A percentile compares a stretch with the other conserved stretches of the same genome.
Evolutionary conservation across 345 rosid genomes (phyloP).

Genomic region (Dipteronia sinensis): DNA sequence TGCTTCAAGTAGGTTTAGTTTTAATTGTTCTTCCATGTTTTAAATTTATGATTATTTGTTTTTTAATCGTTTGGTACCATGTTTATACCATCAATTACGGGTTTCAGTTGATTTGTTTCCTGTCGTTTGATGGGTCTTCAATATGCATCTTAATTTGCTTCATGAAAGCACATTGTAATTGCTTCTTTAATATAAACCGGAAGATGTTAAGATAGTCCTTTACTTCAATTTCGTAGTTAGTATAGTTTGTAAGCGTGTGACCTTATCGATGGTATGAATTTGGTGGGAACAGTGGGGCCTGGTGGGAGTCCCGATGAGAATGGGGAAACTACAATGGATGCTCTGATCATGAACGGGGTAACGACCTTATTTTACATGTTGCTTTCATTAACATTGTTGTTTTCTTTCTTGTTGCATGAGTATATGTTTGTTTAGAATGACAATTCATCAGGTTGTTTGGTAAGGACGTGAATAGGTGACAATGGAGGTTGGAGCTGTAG

Average conservation of each 20-base stretch:
- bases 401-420: neutral
- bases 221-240: neutral
- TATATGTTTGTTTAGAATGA: conserved; percentile 18
- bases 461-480: conserved; percentile 73
- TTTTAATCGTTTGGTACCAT: no score
- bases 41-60: no score
- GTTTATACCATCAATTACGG: no score
- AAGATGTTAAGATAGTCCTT: neutral
- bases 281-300: conserved; percentile 73
- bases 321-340: conserved; percentile 93
- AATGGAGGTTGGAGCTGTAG: conserved; percentile 99
- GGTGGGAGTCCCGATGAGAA: conserved; percentile 98
- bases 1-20: neutral
- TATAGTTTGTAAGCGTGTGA: conserved; percentile 16
- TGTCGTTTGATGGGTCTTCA: no score
- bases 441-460: conserved; percentile 27
- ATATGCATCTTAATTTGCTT: no score
- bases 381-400: neutral
- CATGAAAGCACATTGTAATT: no score
- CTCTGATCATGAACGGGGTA: conserved; percentile 95
- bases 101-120: no score
- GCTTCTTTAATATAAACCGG: neutral
- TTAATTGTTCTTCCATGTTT: neutral
- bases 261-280: conserved; percentile 12
- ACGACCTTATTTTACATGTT: neutral